phyloP scores from a whole-genome alignment of 1,284 basidiomycete genomes.

The Pseudozyma thailandica region DNA sequence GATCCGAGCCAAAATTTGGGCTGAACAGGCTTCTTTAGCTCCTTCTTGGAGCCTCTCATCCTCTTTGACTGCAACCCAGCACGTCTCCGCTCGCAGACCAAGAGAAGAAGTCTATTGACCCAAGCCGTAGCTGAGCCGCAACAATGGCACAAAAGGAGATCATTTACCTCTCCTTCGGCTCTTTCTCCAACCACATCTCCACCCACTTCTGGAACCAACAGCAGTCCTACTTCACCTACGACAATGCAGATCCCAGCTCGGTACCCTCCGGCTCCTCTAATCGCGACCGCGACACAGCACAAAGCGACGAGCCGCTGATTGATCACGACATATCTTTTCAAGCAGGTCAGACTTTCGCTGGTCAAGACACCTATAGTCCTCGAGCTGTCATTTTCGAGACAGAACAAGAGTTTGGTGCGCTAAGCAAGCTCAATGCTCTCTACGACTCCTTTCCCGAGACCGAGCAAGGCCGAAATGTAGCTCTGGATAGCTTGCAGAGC shows the following conservation, averaged over 20 bases:
- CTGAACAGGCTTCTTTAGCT: background rate
- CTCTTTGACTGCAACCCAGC: too few species aligned
- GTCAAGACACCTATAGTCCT: conserved; percentile 60
- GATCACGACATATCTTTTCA: conserved; percentile 63
- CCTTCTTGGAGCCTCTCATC: too few species aligned
- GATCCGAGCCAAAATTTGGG: conserved; percentile 29
- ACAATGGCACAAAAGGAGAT: conserved; percentile 55
- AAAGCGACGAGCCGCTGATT: conserved; percentile 40
- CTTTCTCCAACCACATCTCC: conserved; percentile 60
- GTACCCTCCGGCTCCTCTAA: conserved; percentile 25
- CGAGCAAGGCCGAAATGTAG: conserved; percentile 18
- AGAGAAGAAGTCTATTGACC: too few species aligned
- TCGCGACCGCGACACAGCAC: conserved; percentile 5
- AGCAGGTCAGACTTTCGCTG: conserved; percentile 50
- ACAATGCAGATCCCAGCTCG: conserved; percentile 10
- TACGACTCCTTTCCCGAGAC: conserved; percentile 42
- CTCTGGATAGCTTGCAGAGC: conserved; percentile 24
- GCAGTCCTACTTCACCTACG: conserved; percentile 60
- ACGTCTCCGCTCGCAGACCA: too few species aligned
- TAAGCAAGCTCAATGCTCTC: conserved; percentile 48
- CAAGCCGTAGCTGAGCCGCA: background rate
- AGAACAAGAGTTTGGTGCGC: conserved; percentile 56
- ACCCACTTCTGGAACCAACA: conserved; percentile 67
- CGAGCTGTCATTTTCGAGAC: conserved; percentile 59
- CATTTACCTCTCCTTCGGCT: conserved; percentile 63